Conservation (phyloP, 345 rosid genomes). For the Hevea brasiliensis region DNA sequence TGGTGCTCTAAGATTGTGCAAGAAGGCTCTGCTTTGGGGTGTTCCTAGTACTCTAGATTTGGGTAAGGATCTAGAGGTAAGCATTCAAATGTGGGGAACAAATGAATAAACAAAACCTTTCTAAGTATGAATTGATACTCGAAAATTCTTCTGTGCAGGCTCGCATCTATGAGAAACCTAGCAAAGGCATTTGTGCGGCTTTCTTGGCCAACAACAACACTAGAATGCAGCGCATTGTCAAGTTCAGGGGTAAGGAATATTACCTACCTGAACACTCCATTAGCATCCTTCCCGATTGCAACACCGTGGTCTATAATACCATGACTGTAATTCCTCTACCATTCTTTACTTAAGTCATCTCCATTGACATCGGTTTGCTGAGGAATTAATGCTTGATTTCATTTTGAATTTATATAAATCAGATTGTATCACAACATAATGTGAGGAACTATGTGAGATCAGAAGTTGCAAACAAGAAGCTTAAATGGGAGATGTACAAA, state of each 20-base stretch:
- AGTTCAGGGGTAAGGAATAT: constrained; percentile 55
- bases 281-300: constrained; percentile 27
- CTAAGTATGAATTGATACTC: background rate
- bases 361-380: too few species aligned
- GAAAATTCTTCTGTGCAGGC: constrained; percentile 37
- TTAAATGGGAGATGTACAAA: constrained; percentile 51
- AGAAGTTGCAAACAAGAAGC: constrained; percentile 46
- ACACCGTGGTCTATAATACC: constrained; percentile 22
- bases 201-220: constrained; percentile 78
- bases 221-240: constrained; percentile 26
- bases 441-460: constrained; percentile 55
- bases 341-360: too few species aligned
- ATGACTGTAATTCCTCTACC: constrained; percentile 2
- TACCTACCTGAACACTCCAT: constrained; percentile 16
- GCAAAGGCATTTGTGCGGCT: constrained; percentile 61
- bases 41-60: constrained; percentile 28
- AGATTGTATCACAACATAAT: constrained; percentile 75
- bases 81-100: too few species aligned
- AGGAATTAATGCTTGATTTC: background rate
- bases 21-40: constrained; percentile 77
- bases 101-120: background rate
- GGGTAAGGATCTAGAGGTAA: constrained; percentile 53
- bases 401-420: constrained; percentile 9
- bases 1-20: constrained; percentile 61
- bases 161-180: constrained; percentile 53